A percentile compares a stretch with the other conserved stretches of the same genome.
Evolutionary conservation across 2,329 filamentous ascomycete genomes (phyloP).

Genomic region (Zymoseptoria passerinii): DNA sequence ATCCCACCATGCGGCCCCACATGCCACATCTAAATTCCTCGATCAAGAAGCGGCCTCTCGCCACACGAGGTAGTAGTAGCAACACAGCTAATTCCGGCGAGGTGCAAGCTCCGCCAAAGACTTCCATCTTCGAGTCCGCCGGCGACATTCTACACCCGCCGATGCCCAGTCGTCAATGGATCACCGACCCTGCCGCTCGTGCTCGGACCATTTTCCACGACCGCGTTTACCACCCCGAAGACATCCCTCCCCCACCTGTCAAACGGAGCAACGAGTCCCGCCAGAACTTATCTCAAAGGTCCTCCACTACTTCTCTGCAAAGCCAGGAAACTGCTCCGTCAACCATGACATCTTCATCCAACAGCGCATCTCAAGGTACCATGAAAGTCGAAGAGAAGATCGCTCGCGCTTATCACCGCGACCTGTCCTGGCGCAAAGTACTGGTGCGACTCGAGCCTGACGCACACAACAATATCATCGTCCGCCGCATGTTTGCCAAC

Average conservation of each 20-base stretch:
- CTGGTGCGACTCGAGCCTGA: conserved; percentile 92
- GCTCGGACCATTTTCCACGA: conserved; percentile 94
- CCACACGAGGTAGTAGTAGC: conserved; percentile 44
- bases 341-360: conserved; percentile 45
- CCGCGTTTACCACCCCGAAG: conserved; percentile 83
- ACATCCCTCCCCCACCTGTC: conserved; percentile 73
- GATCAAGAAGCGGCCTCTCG: conserved; percentile 31
- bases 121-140: conserved; percentile 90
- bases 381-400: conserved; percentile 98
- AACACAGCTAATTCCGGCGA: conserved; percentile 34
- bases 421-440: conserved; percentile 91
- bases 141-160: conserved; percentile 88
- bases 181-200: conserved; percentile 73
- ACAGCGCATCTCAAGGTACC: neutral
- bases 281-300: conserved; percentile 32
- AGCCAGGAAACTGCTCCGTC: conserved; percentile 10
- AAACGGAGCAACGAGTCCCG: conserved; percentile 29
- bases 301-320: conserved; percentile 14
- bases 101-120: conserved; percentile 64
- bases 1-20: conserved; percentile 27
- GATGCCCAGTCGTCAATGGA: conserved; percentile 69
- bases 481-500: conserved; percentile 92
- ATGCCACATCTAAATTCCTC: conserved; percentile 12
- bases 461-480: conserved; percentile 97
- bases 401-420: conserved; percentile 85